These are phyloP conservation scores for Flammula alnicola DNA, from an alignment of 1,284 basidiomycete species.

Conservation along the genomic window DNA sequence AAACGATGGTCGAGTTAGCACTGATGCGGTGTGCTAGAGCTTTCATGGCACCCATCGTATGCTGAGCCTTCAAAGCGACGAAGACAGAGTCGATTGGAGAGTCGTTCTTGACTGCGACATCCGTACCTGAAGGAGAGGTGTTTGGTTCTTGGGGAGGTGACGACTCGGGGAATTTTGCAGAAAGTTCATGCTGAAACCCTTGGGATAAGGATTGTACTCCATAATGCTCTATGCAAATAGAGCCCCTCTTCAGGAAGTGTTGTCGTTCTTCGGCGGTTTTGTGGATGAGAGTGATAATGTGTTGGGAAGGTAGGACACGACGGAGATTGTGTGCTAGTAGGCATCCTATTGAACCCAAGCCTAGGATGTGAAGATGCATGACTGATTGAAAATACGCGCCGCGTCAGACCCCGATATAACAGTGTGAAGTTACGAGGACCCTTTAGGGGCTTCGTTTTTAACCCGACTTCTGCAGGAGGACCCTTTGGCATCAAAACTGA, in stretches of 20 bases:
- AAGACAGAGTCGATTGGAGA: slow-evolving; percentile 66
- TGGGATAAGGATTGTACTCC: slow-evolving; percentile 46
- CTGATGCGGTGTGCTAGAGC: slow-evolving; percentile 69
- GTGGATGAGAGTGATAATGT: slow-evolving; percentile 73
- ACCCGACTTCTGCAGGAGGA: no score
- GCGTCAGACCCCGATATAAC: no score
- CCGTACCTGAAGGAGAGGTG: not conserved
- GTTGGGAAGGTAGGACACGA: slow-evolving; percentile 51
- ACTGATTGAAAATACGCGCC: no score
- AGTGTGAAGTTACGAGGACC: no score
- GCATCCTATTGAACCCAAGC: slow-evolving; percentile 82
- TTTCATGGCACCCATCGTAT: slow-evolving; percentile 63
- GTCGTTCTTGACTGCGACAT: not conserved
- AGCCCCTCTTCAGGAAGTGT: slow-evolving; percentile 6
- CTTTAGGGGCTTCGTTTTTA: no score
- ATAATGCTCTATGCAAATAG: slow-evolving; percentile 51
- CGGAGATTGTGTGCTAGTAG: slow-evolving; percentile 83
- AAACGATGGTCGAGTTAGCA: slow-evolving; percentile 79
- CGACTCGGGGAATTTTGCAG: slow-evolving; percentile 32
- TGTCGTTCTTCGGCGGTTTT: slow-evolving; percentile 38
- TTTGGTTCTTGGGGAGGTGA: not conserved
- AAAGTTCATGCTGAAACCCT: slow-evolving; percentile 49
- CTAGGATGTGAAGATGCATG: slow-evolving; percentile 79
- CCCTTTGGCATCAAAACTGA: no score
- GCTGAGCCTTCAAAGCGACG: slow-evolving; percentile 81